phyloP scores from a whole-genome alignment of 2,329 filamentous ascomycete species.

The Orbilia quercus region DNA sequence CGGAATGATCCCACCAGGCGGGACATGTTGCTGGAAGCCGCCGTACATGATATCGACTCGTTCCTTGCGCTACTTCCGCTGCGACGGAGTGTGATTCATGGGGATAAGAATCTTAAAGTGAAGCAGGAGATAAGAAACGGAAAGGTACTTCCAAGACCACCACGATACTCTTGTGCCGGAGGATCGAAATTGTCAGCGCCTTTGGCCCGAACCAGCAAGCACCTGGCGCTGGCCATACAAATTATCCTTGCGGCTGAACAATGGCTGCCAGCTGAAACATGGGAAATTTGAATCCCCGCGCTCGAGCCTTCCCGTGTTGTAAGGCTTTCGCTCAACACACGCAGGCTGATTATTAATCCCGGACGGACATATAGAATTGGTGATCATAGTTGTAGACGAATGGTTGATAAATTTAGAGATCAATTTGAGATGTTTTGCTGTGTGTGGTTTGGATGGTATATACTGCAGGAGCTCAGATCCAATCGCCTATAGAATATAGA shows the following conservation, averaged over 20 bases:
- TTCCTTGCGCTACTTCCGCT: constrained; percentile 32
- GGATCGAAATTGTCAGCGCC: constrained; percentile 55
- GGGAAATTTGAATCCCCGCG: constrained; percentile 48
- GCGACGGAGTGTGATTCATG: constrained; percentile 30
- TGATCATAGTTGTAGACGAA: too few relatives aligned
- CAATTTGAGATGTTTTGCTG: too few relatives aligned
- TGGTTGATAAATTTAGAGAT: too few relatives aligned
- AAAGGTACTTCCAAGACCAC: constrained; percentile 27
- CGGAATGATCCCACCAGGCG: constrained; percentile 52
- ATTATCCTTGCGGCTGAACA: constrained; percentile 53
- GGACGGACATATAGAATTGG: too few relatives aligned
- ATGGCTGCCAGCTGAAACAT: constrained; percentile 53
- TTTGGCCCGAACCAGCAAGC: constrained; percentile 44
- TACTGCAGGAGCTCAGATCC: too few relatives aligned
- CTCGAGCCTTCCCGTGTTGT: constrained; percentile 51
- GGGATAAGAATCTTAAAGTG: constrained; percentile 40
- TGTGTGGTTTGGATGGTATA: too few relatives aligned
- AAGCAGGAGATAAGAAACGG: constrained; percentile 38
- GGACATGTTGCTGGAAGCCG: constrained; percentile 52
- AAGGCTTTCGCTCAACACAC: constrained; percentile 34
- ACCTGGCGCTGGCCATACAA: too few relatives aligned
- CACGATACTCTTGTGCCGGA: constrained; percentile 35
- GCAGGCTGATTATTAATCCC: neutral
- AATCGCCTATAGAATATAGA: too few relatives aligned
- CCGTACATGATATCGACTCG: constrained; percentile 48